Base-by-base conservation (phyloP, 768 basidiomycete genomes). In the Mycena crocata region DNA sequence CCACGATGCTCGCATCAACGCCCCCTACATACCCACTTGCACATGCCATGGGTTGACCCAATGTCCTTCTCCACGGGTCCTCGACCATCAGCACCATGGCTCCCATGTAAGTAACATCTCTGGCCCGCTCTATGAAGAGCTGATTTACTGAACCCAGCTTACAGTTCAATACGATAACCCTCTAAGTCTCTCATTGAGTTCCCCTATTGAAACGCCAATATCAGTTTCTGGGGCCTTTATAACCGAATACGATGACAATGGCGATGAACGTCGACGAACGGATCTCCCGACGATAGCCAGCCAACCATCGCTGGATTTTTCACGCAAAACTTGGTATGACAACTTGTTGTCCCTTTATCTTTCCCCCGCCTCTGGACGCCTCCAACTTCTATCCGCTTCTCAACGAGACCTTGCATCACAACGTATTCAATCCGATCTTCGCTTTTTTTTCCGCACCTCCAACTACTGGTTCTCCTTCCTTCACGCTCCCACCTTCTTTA, bases 291-390 rank as follows among this genome's bases (percentile, higher is more conserved):
- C 76, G 42, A 86, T 89, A n/a, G 74, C 72, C 8, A 73, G 79
- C 49, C 86, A 89, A 66, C 92, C 92, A 9, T 90, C 90, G 12
- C 78, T 91, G 39, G 83, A 85, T 51, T 92, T 91, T 75, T 81
- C 83, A 21, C 90, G 91, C 54, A 88, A 90, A 79, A 89, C 87
- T 26, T 93, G 93, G 93, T 94, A 90, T 89, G 93, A 93, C 72
- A 87, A 85, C 5, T 81, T 93, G 21, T 77, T 92, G 37, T 78
- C 80, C 42, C 73, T 90, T 31, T 93, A 93, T 74, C 62, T 77
- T 32, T 82, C 82, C 21, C 76, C 80, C 10, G 69, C 73, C 62
- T 72, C 77, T n/a, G 68, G 68, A 30, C 77, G 74, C 62, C 75
- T 73, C 48, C 77, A 78, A 62, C 63, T 72, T 32, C 72, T 87